Evolutionary conservation across 805 yeast genomes (phyloP), one percentile per base, ranked within the genome.

Genomic region (Suhomyces emberorum): DNA sequence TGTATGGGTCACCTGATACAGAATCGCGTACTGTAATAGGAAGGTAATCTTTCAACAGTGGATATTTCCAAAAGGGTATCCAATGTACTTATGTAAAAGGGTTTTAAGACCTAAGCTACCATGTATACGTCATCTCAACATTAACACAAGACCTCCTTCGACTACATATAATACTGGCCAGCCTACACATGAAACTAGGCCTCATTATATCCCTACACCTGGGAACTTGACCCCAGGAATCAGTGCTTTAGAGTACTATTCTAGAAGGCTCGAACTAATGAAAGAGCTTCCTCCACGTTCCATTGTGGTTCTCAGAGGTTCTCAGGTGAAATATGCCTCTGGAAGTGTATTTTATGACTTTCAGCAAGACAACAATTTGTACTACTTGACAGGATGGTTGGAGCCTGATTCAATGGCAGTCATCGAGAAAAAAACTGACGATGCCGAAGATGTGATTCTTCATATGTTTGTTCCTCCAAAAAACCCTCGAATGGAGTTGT

Each of bases 221-320:
- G 97, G 97, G 4, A 83, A 86, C 47, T 53, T 93, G 18, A 89
- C 98, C 0, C 89, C 95, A 0, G 95, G 96, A 0, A 88, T 93
- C 22, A 65, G 86, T 2, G 88, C 96, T 0, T 35, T 74, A 35
- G 98, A 93, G 57, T 93, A 88, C 55, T 85, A 72, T 48, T 67
- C 76, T 31, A 74, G 98, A 47, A 67, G 98, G 37, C 49, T 71
- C 5, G 57, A 61, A n/a, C 61, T 93, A 2, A 74, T 84, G 0
- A 63, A 63, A 20, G 55, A 65, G 22, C 55, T 93, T 50, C 83
- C 88, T 1, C 67, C 73, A 7, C 69, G 73, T 15, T 79, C 91
- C 4, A 61, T 84, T 18, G 89, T 91, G 0, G 77, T 93, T 15
- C 57, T 89, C 7, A 78, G 83, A 1, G 95, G 97, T 1, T 74